phyloP scores from a whole-genome alignment of 352 stramenopile species.

The Phytophthora vignae region DNA sequence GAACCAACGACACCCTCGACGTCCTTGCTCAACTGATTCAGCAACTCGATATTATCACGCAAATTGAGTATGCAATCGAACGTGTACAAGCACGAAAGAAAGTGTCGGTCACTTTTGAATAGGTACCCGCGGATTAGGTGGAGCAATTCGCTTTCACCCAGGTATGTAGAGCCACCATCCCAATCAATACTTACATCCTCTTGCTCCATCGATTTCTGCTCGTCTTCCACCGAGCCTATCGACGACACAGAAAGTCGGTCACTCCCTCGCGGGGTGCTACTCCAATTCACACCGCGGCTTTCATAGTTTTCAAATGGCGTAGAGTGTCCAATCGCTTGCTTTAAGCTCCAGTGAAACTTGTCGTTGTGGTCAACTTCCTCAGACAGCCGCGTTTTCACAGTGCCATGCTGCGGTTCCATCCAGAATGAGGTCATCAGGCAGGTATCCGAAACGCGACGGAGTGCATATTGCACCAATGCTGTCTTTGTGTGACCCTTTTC shows the following conservation, averaged over 20 bases:
- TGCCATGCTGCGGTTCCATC: constrained; percentile 89
- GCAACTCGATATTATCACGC: constrained; percentile 54
- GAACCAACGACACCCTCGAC: constrained; percentile 58
- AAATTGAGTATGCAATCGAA: constrained; percentile 81
- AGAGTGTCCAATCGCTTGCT: constrained; percentile 77
- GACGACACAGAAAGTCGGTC: constrained; percentile 12
- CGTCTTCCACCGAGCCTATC: constrained; percentile 34
- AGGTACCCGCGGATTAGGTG: constrained; percentile 78
- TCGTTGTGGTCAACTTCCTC: constrained; percentile 54
- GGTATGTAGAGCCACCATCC: constrained; percentile 48
- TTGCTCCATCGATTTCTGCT: constrained; percentile 57
- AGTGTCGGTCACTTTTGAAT: constrained; percentile 81
- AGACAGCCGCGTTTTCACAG: constrained; percentile 67
- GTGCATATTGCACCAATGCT: constrained; percentile 81
- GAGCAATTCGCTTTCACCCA: constrained; percentile 78
- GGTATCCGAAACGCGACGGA: constrained; percentile 75
- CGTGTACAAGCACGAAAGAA: constrained; percentile 83
- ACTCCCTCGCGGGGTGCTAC: constrained; percentile 13
- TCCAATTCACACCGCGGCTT: constrained; percentile 14
- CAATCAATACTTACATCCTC: constrained; percentile 52
- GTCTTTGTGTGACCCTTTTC: constrained; percentile 78
- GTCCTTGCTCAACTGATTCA: constrained; percentile 46
- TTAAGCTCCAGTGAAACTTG: constrained; percentile 72
- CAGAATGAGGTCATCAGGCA: constrained; percentile 89
- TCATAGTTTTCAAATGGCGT: constrained; percentile 60